Evolutionary conservation across 495 filamentous ascomycete species (phyloP), one percentile per base, ranked within the genome.

Genomic region (Podospora didyma): DNA sequence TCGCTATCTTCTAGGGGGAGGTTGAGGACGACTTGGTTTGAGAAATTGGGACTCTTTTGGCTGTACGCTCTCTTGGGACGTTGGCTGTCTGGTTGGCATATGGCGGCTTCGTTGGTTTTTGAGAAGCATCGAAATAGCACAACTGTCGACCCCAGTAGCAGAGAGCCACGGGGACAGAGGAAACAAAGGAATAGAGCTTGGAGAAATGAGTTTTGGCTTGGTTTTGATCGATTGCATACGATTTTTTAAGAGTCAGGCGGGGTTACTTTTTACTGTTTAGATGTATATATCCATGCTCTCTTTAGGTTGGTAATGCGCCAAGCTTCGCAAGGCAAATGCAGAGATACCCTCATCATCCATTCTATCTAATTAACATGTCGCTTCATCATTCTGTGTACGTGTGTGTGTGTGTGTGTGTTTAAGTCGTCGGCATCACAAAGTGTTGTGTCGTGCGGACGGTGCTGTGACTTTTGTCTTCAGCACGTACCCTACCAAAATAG

Each of bases 1-100:
- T 46, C 20, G 61, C 50, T 39, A 62, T 65, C 34, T 65, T 70
- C 45, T 66, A 62, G 54, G 54, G 28, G 46, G 41, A 44, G 19
- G 49, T 23, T 46, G 31, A 51, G 51, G 51, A 31, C 26, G 26
- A 56, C 11, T 47, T 55, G 50, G 54, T 55, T 51, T 53, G 49
- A 49, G 14, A 37, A 26, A 9, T 14, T 1, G 14, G 39, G 34
- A 19, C 7, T 54, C 41, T 53, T 54, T 59, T 51, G 54, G 51
- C 10, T 51, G 23, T 47, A 20, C 26, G 22, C 39, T 55, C 28
- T 24, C 14, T 41, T 45, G 21, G 41, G 24, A 46, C 39, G 51
- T 46, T 53, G 51, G 23, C 34, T 53, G 51, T 45, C 17, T 45
- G 56, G 24, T 41, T 53, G 50, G 56, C 41, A 35, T 48, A 31